phyloP scores from a whole-genome alignment of 257 asterid species.

The Perilla frutescens region DNA sequence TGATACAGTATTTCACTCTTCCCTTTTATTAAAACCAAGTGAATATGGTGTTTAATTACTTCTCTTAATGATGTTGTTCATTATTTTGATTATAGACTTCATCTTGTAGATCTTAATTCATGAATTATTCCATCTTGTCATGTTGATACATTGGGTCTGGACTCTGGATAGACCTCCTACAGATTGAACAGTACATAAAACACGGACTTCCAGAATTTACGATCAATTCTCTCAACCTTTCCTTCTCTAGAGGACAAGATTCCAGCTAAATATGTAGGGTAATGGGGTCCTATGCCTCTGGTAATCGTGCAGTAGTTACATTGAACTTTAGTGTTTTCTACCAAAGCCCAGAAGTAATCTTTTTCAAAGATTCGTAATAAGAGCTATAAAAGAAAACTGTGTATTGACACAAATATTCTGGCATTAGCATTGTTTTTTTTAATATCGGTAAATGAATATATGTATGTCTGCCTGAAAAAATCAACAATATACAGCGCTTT shows the following conservation, averaged over 20 bases:
- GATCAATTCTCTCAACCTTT: neutral
- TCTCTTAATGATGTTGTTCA: neutral
- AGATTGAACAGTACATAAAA: neutral
- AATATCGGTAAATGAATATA: neutral
- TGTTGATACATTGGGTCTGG: conserved; percentile 32
- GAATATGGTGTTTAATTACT: conserved; percentile 13
- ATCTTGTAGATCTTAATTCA: conserved; percentile 14
- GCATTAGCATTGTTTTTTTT: neutral
- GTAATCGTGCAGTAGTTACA: neutral
- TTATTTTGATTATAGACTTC: neutral
- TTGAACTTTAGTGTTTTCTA: conserved; percentile 18
- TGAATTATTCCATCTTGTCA: conserved; percentile 13
- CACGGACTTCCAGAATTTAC: neutral
- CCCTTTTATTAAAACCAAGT: conserved; percentile 2
- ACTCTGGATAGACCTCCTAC: conserved; percentile 26
- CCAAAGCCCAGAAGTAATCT: conserved; percentile 19
- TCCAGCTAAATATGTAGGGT: conserved; percentile 4
- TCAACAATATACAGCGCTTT: no score
- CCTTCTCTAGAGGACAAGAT: neutral
- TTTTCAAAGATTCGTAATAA: no score
- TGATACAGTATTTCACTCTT: neutral
- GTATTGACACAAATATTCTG: neutral
- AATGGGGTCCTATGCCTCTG: neutral
- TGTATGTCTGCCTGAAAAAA: no score
- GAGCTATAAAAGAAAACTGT: neutral